Conservation (phyloP, 805 yeast species). For the Yamadazyma scolyti region DNA sequence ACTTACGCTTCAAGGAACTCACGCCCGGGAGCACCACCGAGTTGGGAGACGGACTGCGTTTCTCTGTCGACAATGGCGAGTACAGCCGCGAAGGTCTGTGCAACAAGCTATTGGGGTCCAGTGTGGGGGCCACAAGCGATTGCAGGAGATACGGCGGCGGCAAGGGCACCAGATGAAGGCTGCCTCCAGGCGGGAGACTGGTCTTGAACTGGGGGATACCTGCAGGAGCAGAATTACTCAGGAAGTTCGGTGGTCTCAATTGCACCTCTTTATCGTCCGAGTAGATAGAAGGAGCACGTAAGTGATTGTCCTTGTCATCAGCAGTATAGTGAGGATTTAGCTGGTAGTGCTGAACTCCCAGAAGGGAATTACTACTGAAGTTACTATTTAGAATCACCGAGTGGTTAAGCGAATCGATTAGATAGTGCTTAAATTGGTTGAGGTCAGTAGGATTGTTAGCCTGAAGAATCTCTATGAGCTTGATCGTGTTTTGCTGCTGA, state of each 20-base stretch:
- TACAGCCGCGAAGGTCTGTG: conserved; percentile 8
- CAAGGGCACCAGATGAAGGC: no score
- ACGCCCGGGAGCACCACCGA: no score
- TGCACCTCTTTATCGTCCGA: no score
- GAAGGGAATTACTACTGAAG: conserved; percentile 1
- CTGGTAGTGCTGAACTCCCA: conserved; percentile 7
- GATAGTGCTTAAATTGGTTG: conserved; percentile 11
- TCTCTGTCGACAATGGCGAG: conserved; percentile 10
- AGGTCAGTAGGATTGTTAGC: conserved; percentile 11
- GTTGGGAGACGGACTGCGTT: not conserved
- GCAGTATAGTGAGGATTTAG: conserved; percentile 9
- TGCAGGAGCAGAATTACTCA: no score
- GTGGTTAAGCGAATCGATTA: conserved; percentile 8
- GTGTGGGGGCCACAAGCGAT: conserved; percentile 2
- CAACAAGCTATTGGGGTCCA: conserved; percentile 5
- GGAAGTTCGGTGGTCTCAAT: no score
- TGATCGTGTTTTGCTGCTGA: conserved; percentile 12
- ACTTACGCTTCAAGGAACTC: no score
- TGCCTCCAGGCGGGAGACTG: no score
- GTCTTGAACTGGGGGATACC: no score
- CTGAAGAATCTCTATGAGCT: conserved; percentile 13
- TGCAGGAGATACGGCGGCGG: conserved; percentile 3
- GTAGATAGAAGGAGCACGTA: no score
- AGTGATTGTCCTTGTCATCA: no score
- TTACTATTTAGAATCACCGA: conserved; percentile 6